Evolutionary conservation across 225 moss, liverwort and hornwort species (phyloP).

Genomic region (Lunularia cruciata): DNA sequence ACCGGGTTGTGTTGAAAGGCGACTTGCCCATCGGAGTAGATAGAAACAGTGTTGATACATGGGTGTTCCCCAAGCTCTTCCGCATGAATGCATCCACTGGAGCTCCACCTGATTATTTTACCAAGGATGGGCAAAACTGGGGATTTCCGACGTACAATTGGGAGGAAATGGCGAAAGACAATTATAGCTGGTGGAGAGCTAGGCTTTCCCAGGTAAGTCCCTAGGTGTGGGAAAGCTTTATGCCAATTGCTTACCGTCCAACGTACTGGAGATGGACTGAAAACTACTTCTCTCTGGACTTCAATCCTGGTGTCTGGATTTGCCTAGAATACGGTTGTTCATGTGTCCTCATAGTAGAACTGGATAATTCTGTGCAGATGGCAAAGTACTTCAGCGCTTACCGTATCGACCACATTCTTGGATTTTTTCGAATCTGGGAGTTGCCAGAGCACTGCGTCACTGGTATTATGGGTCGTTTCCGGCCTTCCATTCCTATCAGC

Average conservation of each 20-base stretch:
- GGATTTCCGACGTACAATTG: slow-evolving; percentile 92
- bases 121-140: slow-evolving; percentile 88
- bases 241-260: too few species aligned
- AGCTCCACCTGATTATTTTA: slow-evolving; percentile 90
- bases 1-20: slow-evolving; percentile 77
- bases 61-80: slow-evolving; percentile 77
- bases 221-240: not conserved
- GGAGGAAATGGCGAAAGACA: slow-evolving; percentile 96
- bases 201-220: slow-evolving; percentile 73
- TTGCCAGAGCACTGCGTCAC: slow-evolving; percentile 85
- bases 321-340: too few species aligned
- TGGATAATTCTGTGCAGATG: slow-evolving; percentile 64
- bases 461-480: slow-evolving; percentile 82
- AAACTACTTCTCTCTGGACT: not conserved
- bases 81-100: slow-evolving; percentile 91
- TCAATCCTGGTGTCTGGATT: not conserved
- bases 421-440: slow-evolving; percentile 97
- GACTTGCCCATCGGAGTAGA: slow-evolving; percentile 94
- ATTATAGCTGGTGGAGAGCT: slow-evolving; percentile 92
- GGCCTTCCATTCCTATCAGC: slow-evolving; percentile 84
- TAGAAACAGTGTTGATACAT: slow-evolving; percentile 88
- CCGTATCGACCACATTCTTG: slow-evolving; percentile 88
- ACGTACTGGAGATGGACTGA: too few species aligned
- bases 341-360: too few species aligned
- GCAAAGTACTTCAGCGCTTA: slow-evolving; percentile 94